Evolutionary conservation across 2,329 filamentous ascomycete species (phyloP).

Genomic region (Magnaporthiopsis incrustans): DNA sequence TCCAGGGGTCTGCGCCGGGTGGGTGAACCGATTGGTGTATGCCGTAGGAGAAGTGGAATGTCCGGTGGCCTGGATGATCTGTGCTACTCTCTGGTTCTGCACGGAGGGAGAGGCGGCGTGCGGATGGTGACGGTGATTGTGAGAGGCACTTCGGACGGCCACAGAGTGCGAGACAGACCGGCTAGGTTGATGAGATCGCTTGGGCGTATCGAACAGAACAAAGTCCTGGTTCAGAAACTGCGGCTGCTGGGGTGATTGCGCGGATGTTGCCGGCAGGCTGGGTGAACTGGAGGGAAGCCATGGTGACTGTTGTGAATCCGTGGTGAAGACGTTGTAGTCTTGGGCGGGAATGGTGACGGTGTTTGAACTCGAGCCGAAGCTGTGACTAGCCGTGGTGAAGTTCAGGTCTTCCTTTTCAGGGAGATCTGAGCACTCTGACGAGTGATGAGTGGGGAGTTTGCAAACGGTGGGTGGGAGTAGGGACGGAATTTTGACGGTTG

Average conservation of each 20-base stretch:
- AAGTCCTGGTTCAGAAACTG: conserved; percentile 57
- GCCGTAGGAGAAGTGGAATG: conserved; percentile 44
- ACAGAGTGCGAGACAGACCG: conserved; percentile 30
- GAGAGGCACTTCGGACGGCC: conserved; percentile 34
- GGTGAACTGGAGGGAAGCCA: conserved; percentile 66
- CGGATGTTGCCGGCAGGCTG: conserved; percentile 55
- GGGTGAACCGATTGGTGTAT: conserved; percentile 51
- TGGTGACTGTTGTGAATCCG: conserved; percentile 69
- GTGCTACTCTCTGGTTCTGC: conserved; percentile 52
- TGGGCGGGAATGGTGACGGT: conserved; percentile 53
- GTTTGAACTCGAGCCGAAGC: conserved; percentile 50
- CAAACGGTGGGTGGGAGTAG: conserved; percentile 25
- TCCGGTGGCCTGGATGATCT: conserved; percentile 51
- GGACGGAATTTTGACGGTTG: conserved; percentile 47
- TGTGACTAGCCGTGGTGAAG: conserved; percentile 51
- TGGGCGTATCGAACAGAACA: conserved; percentile 60
- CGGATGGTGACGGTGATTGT: conserved; percentile 37
- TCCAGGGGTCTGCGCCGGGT: conserved; percentile 32
- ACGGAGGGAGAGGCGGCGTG: conserved; percentile 34
- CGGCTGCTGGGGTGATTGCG: conserved; percentile 44
- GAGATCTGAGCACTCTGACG: conserved; percentile 37
- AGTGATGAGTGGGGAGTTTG: conserved; percentile 38
- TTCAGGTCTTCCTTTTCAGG: conserved; percentile 57
- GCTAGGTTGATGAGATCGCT: conserved; percentile 35
- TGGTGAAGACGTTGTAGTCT: conserved; percentile 72